Percentiles rank a stretch among this genome's conserved stretches.
phyloP scores from a whole-genome alignment of 352 stramenopile genomes.

The Phytopythium chamaehyphon region DNA sequence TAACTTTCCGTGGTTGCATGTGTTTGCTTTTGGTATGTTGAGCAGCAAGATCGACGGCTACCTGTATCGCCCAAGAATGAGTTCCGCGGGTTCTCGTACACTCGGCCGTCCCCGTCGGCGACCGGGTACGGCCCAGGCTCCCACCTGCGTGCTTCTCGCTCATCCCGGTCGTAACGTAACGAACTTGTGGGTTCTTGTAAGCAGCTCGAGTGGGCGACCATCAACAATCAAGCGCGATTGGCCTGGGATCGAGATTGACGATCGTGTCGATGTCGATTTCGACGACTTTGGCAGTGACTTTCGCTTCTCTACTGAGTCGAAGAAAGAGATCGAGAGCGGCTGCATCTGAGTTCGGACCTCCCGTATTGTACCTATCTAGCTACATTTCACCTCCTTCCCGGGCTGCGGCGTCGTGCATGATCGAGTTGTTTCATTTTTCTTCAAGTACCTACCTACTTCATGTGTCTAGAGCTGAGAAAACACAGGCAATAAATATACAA shows the following conservation, averaged over 20 bases:
- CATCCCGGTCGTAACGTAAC: slow-evolving; percentile 3
- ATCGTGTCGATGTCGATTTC: background rate
- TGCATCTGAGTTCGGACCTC: slow-evolving; percentile 6
- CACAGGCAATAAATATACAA: slow-evolving; percentile 8
- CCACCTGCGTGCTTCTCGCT: background rate
- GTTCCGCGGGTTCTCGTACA: slow-evolving; percentile 85
- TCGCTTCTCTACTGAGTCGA: slow-evolving; percentile 6
- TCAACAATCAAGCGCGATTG: background rate
- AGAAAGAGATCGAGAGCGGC: slow-evolving; percentile 8
- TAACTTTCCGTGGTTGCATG: slow-evolving; percentile 8
- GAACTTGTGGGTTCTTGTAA: too few relatives aligned
- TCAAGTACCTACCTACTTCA: background rate
- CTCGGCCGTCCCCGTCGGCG: slow-evolving; percentile 20
- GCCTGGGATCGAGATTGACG: background rate
- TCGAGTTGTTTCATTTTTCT: background rate
- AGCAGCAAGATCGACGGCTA: slow-evolving; percentile 71
- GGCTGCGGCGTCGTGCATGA: background rate
- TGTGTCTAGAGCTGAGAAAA: slow-evolving; percentile 7
- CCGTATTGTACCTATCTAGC: background rate
- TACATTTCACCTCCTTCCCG: background rate
- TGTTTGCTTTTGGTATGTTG: background rate
- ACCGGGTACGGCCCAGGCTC: slow-evolving; percentile 6
- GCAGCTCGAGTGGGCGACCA: background rate
- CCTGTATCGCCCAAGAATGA: slow-evolving; percentile 79
- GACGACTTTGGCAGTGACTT: slow-evolving; percentile 6